Conservation (phyloP, 495 filamentous ascomycete species). For the Terfezia claveryi region DNA sequence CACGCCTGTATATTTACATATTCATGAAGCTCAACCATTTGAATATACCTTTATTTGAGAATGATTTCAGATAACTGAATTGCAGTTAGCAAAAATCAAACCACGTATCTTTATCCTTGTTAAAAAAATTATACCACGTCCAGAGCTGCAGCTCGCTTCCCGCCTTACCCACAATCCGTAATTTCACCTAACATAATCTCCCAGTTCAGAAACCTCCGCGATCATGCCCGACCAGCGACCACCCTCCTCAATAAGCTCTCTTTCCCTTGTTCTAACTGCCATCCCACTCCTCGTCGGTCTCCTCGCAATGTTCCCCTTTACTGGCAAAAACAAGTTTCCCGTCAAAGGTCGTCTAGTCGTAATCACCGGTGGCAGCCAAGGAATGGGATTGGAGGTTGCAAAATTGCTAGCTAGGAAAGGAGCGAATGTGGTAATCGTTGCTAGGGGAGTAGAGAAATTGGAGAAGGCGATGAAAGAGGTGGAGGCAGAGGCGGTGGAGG, state of each 20-base stretch:
- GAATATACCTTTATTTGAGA: too few species aligned
- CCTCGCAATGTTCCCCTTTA: conserved; percentile 44
- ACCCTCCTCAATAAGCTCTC: not conserved
- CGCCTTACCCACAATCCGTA: too few species aligned
- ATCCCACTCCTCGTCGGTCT: conserved; percentile 15
- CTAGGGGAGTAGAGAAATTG: conserved; percentile 57
- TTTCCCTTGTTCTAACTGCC: conserved; percentile 18
- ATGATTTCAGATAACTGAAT: too few species aligned
- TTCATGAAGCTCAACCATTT: too few species aligned
- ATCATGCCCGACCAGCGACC: not conserved
- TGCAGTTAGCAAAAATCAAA: too few species aligned
- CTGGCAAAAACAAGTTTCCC: conserved; percentile 49
- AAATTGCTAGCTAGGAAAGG: conserved; percentile 57
- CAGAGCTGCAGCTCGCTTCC: too few species aligned
- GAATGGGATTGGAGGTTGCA: conserved; percentile 61
- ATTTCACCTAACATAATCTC: too few species aligned
- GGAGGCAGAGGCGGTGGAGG: conserved; percentile 37
- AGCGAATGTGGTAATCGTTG: conserved; percentile 67
- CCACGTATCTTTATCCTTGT: too few species aligned
- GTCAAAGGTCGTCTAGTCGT: conserved; percentile 68
- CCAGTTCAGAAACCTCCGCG: too few species aligned
- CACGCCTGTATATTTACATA: too few species aligned
- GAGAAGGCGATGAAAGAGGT: conserved; percentile 44
- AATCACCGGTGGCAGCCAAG: conserved; percentile 80
- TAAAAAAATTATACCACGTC: too few species aligned